Conservation (phyloP, 805 yeast species). For the Saccharomycopsis fermentans region DNA sequence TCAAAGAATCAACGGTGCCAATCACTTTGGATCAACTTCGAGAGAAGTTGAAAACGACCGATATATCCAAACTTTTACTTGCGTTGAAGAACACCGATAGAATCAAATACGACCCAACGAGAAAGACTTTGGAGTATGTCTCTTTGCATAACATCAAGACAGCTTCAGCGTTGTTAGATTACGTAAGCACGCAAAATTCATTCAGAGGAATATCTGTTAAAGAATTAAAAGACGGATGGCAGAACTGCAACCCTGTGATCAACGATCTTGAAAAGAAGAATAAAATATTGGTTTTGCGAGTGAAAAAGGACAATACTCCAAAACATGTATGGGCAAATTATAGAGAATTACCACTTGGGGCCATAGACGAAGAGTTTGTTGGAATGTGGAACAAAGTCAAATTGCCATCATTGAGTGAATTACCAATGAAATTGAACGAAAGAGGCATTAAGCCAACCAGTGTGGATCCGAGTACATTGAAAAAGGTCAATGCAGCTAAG, state of each 20-base stretch:
- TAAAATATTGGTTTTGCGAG: constrained; percentile 72
- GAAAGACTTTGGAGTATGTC: constrained; percentile 69
- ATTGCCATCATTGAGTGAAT: constrained; percentile 71
- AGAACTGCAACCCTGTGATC: constrained; percentile 72
- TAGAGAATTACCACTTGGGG: constrained; percentile 42
- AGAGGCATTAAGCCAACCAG: constrained; percentile 94
- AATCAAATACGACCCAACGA: constrained; percentile 53
- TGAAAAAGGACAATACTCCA: constrained; percentile 92
- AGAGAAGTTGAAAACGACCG: constrained; percentile 44
- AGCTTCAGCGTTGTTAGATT: constrained; percentile 64
- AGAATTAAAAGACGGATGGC: constrained; percentile 86
- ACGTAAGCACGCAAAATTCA: constrained; percentile 70
- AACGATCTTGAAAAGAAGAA: constrained; percentile 68
- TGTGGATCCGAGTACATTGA: constrained; percentile 92
- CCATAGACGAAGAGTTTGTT: constrained; percentile 73
- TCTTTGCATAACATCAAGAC: constrained; percentile 82
- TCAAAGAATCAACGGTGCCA: constrained; percentile 61
- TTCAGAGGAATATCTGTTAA: constrained; percentile 82
- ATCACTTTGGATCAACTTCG: constrained; percentile 56
- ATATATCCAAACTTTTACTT: constrained; percentile 57
- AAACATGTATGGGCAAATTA: constrained; percentile 83
- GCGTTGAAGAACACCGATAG: constrained; percentile 68
- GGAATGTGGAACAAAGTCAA: constrained; percentile 70
- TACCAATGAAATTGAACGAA: constrained; percentile 67
- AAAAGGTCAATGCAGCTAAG: constrained; percentile 45